Conservation (phyloP, 306 rosid genomes). For the Quercus mongolica region DNA sequence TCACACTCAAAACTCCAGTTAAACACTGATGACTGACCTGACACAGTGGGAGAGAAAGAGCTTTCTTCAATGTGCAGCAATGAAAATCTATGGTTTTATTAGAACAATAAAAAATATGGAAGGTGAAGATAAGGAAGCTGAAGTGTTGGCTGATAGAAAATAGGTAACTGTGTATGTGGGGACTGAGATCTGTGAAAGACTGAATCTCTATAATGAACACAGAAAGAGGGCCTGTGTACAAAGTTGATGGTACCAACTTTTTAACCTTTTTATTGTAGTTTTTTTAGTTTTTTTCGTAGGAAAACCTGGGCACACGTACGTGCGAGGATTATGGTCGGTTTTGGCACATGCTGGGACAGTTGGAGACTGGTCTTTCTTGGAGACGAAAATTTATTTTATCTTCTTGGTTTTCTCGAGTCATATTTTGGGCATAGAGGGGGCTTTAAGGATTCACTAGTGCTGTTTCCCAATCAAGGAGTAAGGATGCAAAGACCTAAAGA, state of each 20-base stretch:
- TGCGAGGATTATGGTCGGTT: constrained; percentile 39
- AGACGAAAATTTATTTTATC: not conserved
- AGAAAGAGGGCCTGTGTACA: not conserved
- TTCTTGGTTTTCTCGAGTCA: not conserved
- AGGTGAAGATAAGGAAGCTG: not conserved
- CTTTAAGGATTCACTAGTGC: not conserved
- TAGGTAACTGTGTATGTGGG: not conserved
- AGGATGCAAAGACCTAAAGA: too few relatives aligned
- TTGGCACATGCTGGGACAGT: constrained; percentile 22
- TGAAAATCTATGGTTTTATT: constrained; percentile 10
- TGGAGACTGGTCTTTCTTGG: not conserved
- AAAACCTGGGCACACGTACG: constrained; percentile 23
- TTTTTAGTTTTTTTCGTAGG: not conserved
- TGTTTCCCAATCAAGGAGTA: not conserved
- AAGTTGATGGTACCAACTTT: not conserved
- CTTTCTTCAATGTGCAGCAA: constrained; percentile 15
- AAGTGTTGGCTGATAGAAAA: constrained; percentile 12
- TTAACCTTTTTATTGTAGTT: not conserved
- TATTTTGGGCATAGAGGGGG: not conserved
- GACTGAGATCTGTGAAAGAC: constrained; percentile 25
- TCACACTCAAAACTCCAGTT: not conserved
- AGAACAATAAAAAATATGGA: not conserved
- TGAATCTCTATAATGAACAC: constrained; percentile 16
- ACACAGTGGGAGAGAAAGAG: constrained; percentile 1
- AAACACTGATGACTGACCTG: constrained; percentile 17